Evolutionary conservation across 208 protist genomes (phyloP).

Genomic region (Leishmania braziliensis): DNA sequence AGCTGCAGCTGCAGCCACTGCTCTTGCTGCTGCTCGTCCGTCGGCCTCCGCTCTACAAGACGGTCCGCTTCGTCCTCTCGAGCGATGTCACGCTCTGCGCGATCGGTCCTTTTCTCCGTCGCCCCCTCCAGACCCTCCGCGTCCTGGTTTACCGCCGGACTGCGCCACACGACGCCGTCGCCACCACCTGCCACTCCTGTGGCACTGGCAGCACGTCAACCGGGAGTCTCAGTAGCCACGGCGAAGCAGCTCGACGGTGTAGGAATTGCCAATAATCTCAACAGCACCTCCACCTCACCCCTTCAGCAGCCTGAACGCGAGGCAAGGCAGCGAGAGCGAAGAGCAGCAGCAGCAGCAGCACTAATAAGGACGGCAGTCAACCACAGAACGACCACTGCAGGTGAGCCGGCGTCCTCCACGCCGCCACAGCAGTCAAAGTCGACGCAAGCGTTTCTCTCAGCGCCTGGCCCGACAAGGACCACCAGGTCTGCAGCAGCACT

Average conservation of each 20-base stretch:
- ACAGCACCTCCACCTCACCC: neutral
- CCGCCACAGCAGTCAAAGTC: neutral
- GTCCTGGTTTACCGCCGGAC: constrained; percentile 4
- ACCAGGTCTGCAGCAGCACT: neutral
- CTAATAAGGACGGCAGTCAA: neutral
- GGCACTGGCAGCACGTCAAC: neutral
- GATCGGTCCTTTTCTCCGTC: constrained; percentile 9
- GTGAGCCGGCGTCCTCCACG: neutral
- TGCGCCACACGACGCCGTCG: neutral
- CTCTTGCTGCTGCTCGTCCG: neutral
- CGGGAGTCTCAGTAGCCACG: neutral
- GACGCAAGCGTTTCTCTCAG: neutral
- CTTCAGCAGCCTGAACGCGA: neutral
- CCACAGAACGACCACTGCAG: neutral
- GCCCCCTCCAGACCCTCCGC: constrained; percentile 6
- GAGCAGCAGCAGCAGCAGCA: neutral
- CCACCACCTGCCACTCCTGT: neutral
- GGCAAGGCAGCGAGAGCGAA: neutral
- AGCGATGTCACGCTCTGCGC: neutral
- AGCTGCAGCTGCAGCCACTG: constrained; percentile 8
- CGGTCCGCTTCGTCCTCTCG: neutral
- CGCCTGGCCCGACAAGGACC: neutral
- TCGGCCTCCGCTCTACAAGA: neutral
- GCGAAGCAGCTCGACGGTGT: neutral
- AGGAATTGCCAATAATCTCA: neutral